Conservation (phyloP, 73 alveolate genomes). For the Stentor coeruleus region DNA sequence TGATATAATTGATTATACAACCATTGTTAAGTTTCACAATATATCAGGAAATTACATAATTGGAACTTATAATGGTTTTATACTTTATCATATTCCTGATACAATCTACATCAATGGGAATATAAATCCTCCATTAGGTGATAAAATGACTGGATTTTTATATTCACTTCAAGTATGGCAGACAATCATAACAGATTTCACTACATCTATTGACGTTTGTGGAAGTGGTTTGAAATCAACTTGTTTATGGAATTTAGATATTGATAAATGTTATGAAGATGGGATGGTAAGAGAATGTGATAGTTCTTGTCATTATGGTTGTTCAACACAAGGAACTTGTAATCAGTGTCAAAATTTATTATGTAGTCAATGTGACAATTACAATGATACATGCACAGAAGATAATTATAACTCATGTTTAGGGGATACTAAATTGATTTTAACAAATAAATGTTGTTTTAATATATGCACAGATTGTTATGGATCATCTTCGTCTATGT, state of each 20-base stretch:
- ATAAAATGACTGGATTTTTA: too few relatives aligned
- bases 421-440: neutral
- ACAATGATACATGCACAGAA: neutral
- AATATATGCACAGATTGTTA: neutral
- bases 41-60: too few relatives aligned
- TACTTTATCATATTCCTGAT: too few relatives aligned
- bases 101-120: too few relatives aligned
- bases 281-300: neutral
- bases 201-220: neutral
- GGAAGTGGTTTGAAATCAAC: neutral
- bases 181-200: neutral
- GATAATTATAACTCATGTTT: neutral
- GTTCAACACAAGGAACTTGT: neutral
- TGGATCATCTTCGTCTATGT: neutral
- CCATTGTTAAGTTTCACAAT: too few relatives aligned
- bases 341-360: neutral
- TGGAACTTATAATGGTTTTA: too few relatives aligned
- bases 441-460: neutral
- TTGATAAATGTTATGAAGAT: neutral
- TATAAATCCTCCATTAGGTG: too few relatives aligned
- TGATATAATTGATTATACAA: too few relatives aligned
- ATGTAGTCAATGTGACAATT: neutral
- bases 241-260: neutral
- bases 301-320: neutral
- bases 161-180: neutral